These are phyloP conservation scores for Mycena indigotica DNA, from an alignment of 768 basidiomycete species.

Conservation along the genomic window DNA sequence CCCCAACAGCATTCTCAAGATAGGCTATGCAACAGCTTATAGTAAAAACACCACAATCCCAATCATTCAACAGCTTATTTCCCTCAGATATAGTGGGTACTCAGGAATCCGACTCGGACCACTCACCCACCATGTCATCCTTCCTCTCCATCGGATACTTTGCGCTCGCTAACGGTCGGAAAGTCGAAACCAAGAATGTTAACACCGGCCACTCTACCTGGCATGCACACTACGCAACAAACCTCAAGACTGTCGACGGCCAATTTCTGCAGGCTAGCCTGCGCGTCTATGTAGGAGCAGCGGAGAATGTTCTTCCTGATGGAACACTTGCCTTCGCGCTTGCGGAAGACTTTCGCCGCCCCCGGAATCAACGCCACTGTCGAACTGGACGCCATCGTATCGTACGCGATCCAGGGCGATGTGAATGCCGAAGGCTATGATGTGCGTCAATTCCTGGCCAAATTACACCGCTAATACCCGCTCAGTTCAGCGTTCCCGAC, in stretches of 20 bases:
- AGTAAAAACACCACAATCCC: too few species aligned
- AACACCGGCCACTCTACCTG: neutral
- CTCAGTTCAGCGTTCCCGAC: neutral
- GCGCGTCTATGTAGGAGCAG: neutral
- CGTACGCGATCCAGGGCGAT: neutral
- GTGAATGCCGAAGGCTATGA: neutral
- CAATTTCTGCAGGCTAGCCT: neutral
- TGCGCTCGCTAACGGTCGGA: neutral
- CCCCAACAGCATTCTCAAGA: too few species aligned
- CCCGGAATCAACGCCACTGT: neutral
- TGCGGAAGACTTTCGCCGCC: neutral
- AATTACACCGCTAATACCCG: neutral
- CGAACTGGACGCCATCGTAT: neutral
- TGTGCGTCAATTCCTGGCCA: neutral
- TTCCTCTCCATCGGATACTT: neutral
- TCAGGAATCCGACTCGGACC: neutral
- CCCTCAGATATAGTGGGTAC: neutral
- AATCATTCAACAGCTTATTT: neutral
- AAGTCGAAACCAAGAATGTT: neutral
- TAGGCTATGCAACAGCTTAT: too few species aligned
- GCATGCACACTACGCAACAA: neutral
- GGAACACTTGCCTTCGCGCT: neutral
- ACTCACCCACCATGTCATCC: neutral
- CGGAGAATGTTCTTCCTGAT: neutral
- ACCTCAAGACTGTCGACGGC: neutral